These are phyloP conservation scores for Dendrostoma leiphaemia DNA, from an alignment of 2,329 filamentous ascomycete genomes.

Conservation along the genomic window DNA sequence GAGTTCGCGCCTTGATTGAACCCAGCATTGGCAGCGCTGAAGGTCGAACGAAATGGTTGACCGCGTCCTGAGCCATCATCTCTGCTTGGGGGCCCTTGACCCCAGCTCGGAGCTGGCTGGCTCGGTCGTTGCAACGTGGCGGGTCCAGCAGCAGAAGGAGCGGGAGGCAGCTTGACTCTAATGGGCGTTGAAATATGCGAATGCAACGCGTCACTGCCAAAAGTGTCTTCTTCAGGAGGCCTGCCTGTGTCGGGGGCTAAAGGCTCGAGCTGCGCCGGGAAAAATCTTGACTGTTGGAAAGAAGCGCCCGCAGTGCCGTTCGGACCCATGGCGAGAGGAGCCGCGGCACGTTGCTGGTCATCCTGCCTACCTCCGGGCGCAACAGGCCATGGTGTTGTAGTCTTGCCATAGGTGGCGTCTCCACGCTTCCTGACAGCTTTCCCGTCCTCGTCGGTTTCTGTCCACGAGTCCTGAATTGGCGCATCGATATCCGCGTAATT, in stretches of 20 bases:
- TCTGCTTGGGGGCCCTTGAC: constrained; percentile 31
- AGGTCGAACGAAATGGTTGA: constrained; percentile 24
- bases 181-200: constrained; percentile 70
- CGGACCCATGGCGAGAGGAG: background rate
- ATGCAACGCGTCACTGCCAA: constrained; percentile 62
- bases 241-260: constrained; percentile 36
- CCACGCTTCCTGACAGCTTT: constrained; percentile 28
- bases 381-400: constrained; percentile 3
- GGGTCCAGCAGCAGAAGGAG: constrained; percentile 36
- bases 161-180: constrained; percentile 77
- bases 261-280: constrained; percentile 41
- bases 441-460: constrained; percentile 36
- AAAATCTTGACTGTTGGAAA: constrained; percentile 52
- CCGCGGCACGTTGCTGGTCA: background rate
- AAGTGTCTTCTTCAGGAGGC: constrained; percentile 67
- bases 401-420: constrained; percentile 25
- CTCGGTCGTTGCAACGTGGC: constrained; percentile 25
- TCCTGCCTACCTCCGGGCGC: constrained; percentile 3
- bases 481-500: constrained; percentile 44
- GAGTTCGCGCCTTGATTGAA: constrained; percentile 14
- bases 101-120: constrained; percentile 34
- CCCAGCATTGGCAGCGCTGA: constrained; percentile 20
- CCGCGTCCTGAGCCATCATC: constrained; percentile 28
- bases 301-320: constrained; percentile 3
- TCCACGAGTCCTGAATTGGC: constrained; percentile 54